Conservation (phyloP, 441 rosid species). For the Manihot esculenta region DNA sequence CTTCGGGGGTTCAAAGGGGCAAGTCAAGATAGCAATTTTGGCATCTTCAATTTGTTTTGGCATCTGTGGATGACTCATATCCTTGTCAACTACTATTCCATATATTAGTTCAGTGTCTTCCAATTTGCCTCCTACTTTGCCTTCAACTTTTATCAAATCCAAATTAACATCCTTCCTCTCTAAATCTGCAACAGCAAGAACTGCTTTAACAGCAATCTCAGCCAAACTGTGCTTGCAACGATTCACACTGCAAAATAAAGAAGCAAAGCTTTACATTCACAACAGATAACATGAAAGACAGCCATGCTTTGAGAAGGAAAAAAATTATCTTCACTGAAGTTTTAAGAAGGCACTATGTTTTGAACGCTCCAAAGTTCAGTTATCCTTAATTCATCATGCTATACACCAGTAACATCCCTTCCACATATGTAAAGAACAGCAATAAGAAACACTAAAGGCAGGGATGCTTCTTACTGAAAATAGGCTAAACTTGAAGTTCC, state of each 20-base stretch:
- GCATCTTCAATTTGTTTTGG: conserved; percentile 91
- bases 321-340: background rate
- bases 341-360: background rate
- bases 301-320: background rate
- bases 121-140: conserved; percentile 91
- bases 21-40: conserved; percentile 92
- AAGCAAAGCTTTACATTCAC: conserved; percentile 6
- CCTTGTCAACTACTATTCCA: conserved; percentile 87
- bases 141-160: conserved; percentile 94
- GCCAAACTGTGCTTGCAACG: conserved; percentile 88
- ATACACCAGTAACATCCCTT: background rate
- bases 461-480: background rate
- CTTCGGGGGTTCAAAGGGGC: conserved; percentile 98
- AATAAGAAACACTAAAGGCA: background rate
- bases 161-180: conserved; percentile 93
- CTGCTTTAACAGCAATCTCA: conserved; percentile 96
- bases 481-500: background rate
- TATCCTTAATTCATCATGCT: too few relatives aligned
- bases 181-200: conserved; percentile 92
- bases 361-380: background rate
- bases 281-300: background rate
- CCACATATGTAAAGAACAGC: background rate
- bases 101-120: conserved; percentile 88
- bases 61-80: conserved; percentile 99
- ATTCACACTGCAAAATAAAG: conserved; percentile 64